Conservation (phyloP, 345 rosid species). For the Cardiospermum halicacabum region DNA sequence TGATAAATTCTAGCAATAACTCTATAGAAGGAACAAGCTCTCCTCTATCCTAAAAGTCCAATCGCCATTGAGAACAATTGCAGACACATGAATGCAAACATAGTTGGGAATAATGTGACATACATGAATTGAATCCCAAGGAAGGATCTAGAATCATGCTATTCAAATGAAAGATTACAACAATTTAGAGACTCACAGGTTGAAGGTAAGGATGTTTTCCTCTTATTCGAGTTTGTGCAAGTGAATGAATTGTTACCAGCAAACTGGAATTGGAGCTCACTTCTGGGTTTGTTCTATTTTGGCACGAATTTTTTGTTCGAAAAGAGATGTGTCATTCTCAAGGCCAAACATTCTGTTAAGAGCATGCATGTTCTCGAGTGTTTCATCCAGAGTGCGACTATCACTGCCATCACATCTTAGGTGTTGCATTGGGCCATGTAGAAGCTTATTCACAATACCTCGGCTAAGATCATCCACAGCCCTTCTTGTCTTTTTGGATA, state of each 20-base stretch:
- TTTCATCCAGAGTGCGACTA: constrained; percentile 68
- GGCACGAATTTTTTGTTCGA: constrained; percentile 83
- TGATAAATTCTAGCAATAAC: constrained; percentile 9
- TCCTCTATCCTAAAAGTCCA: constrained; percentile 14
- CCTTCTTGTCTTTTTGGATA: constrained; percentile 75
- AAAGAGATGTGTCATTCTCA: constrained; percentile 61
- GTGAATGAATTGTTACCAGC: background rate
- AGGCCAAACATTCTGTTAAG: constrained; percentile 91
- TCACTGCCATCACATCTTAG: constrained; percentile 90
- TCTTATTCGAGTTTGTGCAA: constrained; percentile 21
- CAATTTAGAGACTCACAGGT: background rate
- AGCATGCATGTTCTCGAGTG: constrained; percentile 97
- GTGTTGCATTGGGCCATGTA: constrained; percentile 98
- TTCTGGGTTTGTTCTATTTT: constrained; percentile 57
- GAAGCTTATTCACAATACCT: constrained; percentile 88
- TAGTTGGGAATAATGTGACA: constrained; percentile 20
- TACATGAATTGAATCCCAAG: constrained; percentile 20
- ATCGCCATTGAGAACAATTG: constrained; percentile 6
- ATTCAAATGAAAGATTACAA: constrained; percentile 10
- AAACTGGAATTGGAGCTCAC: constrained; percentile 18
- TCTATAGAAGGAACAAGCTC: constrained; percentile 19
- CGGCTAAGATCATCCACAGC: constrained; percentile 92
- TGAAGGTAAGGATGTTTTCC: constrained; percentile 18
- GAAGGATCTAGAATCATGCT: constrained; percentile 8
- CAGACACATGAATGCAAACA: constrained; percentile 5